These are phyloP conservation scores for Aspergillus leporis DNA, from an alignment of 495 filamentous ascomycete genomes.

Conservation along the genomic window DNA sequence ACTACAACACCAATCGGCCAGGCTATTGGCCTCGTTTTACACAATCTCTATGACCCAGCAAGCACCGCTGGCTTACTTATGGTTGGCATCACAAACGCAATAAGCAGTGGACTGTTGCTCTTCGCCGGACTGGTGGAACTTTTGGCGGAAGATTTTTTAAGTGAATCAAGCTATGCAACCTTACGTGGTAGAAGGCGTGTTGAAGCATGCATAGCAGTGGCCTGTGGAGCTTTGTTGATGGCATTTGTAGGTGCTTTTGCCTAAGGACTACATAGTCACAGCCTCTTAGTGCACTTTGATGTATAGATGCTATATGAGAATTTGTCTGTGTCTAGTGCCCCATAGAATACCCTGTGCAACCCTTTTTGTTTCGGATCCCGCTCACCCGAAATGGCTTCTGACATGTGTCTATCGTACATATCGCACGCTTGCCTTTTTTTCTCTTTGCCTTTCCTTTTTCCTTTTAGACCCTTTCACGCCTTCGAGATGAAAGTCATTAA, in stretches of 20 bases:
- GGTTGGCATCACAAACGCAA: conserved; percentile 92
- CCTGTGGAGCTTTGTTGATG: conserved; percentile 79
- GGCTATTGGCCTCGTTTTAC: conserved; percentile 79
- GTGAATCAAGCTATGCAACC: conserved; percentile 77
- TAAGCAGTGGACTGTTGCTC: conserved; percentile 80
- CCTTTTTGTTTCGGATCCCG: too few species aligned
- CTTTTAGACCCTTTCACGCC: too few species aligned
- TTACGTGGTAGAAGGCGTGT: conserved; percentile 70
- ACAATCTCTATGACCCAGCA: conserved; percentile 80
- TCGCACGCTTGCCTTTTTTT: too few species aligned
- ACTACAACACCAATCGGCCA: conserved; percentile 90
- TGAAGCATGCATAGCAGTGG: conserved; percentile 75
- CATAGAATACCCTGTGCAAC: too few species aligned
- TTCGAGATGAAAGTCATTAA: too few species aligned
- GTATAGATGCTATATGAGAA: not conserved
- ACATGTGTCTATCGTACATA: too few species aligned
- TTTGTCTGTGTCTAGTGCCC: too few species aligned
- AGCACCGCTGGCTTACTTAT: conserved; percentile 81
- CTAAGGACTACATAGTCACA: conserved; percentile 30
- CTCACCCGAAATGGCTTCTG: too few species aligned
- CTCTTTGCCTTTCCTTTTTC: too few species aligned
- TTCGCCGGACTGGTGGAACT: conserved; percentile 92
- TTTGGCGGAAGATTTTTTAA: conserved; percentile 90
- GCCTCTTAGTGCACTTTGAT: not conserved
- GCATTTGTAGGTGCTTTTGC: conserved; percentile 89